Evolutionary conservation across 2,329 filamentous ascomycete genomes (phyloP).

Genomic region (Akanthomyces muscarius): DNA sequence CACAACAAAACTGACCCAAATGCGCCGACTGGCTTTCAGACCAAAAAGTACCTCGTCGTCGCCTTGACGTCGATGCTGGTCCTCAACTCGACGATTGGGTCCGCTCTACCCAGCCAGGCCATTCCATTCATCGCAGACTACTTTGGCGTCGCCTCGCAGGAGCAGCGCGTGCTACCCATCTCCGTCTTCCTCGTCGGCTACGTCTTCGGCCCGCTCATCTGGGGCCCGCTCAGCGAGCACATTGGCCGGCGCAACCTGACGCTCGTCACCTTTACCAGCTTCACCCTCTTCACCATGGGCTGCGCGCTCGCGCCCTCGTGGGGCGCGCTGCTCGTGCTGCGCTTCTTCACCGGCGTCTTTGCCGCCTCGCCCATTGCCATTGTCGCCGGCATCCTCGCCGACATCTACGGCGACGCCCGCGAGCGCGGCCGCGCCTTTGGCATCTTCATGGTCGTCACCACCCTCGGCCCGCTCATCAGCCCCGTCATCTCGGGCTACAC

Average conservation of each 20-base stretch:
- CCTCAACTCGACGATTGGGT: constrained; percentile 65
- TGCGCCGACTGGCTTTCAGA: constrained; percentile 30
- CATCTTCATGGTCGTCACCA: constrained; percentile 62
- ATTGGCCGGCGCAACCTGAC: constrained; percentile 51
- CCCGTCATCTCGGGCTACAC: constrained; percentile 63
- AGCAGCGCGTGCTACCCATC: constrained; percentile 52
- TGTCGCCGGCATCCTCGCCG: constrained; percentile 61
- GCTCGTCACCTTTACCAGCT: constrained; percentile 43
- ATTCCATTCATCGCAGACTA: constrained; percentile 53
- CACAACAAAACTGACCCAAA: not conserved
- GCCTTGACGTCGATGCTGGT: constrained; percentile 55
- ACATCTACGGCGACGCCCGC: constrained; percentile 53
- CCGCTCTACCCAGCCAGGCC: constrained; percentile 60
- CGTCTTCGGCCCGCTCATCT: constrained; percentile 56
- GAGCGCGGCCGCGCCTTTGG: constrained; percentile 58
- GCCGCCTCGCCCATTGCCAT: constrained; percentile 59
- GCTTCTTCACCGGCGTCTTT: constrained; percentile 50
- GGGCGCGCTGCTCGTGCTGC: constrained; percentile 50
- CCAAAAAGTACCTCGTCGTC: constrained; percentile 52
- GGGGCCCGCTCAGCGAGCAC: constrained; percentile 64
- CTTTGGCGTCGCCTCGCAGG: constrained; percentile 50
- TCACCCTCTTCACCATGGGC: constrained; percentile 50
- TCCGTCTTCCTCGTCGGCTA: constrained; percentile 63
- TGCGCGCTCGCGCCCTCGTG: constrained; percentile 53
- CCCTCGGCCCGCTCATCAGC: constrained; percentile 62